phyloP scores from a whole-genome alignment of 78 protist genomes.

The Dictyostelium brefeldianum region DNA sequence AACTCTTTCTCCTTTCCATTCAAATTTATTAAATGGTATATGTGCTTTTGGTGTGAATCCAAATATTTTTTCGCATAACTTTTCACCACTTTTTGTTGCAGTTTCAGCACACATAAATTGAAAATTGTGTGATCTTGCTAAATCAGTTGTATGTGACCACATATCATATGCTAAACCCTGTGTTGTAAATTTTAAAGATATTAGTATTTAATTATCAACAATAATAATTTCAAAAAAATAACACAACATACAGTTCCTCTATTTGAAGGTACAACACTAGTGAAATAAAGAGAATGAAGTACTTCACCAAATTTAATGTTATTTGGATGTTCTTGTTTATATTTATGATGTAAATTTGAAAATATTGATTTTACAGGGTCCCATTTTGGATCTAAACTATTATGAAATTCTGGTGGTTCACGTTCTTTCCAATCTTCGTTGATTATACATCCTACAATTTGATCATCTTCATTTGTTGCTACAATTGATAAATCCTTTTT shows the following conservation, averaged over 20 bases:
- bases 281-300: constrained; percentile 12
- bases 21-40: background rate
- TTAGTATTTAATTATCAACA: background rate
- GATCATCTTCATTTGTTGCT: constrained; percentile 5
- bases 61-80: constrained; percentile 8
- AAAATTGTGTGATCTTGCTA: constrained; percentile 7
- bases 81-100: background rate
- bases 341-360: constrained; percentile 3
- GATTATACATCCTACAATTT: constrained; percentile 13
- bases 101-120: constrained; percentile 22
- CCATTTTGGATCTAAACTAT: background rate
- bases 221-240: no score
- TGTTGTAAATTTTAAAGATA: background rate
- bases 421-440: constrained; percentile 18
- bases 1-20: background rate
- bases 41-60: background rate
- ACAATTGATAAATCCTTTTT: constrained; percentile 17
- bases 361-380: constrained; percentile 31
- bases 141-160: background rate
- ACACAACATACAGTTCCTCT: constrained; percentile 12
- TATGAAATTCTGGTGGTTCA: background rate
- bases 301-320: constrained; percentile 11
- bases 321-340: constrained; percentile 18
- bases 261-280: constrained; percentile 1
- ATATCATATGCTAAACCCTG: constrained; percentile 7